Base-by-base conservation (phyloP, 2,329 filamentous ascomycete genomes). In the Ceratocystis alfenasii region DNA sequence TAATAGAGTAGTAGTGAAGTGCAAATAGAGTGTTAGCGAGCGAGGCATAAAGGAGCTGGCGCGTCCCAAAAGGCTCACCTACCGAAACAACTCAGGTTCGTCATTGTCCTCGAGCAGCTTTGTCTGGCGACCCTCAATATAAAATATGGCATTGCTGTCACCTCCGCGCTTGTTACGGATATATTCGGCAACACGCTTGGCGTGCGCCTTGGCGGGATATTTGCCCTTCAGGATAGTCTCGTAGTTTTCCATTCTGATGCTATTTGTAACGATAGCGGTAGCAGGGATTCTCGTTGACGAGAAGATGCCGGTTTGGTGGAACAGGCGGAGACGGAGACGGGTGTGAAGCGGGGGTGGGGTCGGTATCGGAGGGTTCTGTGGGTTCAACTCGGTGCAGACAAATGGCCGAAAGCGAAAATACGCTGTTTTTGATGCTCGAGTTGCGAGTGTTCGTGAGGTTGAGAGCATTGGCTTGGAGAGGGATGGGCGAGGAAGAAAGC, bases 61-160 rank as follows among this genome's bases (percentile, higher is more conserved):
- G 20, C 12, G 50, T 15, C 22, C 2, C 12, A 30, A 55, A 25
- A 55, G 50, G 50, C 50, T 22, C 10, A 59, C 70, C 64, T 80
- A 91, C 85, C 90, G 83, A 75, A 96, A 96, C 28, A 85, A 90
- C 72, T 86, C 83, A 6, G 87, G 81, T 73, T 89, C 85, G 75
- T 97, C 94, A 73, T 90, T 93, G 75, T 99, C 93, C 76, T 97
- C 93, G 60, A 89, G 83, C 75, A 96, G 80, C 73, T 83, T 86
- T 69, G 87, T 90, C 75, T 87, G 85, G 73, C 92, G 88, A 65
- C 87, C 88, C 78, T 97, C 93, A 59, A 97, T 81, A 74, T 96
- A 99, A 66, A 99, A 81, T 20, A 93, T 80, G 61, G 91, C 92
- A 41, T 78, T 81, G 41, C 72, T 73, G 66, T 80, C 80, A 69